Percentiles rank a stretch among this genome's conserved stretches.
phyloP scores from a whole-genome alignment of 2,329 filamentous ascomycete species.

The Colletotrichum lupini region DNA sequence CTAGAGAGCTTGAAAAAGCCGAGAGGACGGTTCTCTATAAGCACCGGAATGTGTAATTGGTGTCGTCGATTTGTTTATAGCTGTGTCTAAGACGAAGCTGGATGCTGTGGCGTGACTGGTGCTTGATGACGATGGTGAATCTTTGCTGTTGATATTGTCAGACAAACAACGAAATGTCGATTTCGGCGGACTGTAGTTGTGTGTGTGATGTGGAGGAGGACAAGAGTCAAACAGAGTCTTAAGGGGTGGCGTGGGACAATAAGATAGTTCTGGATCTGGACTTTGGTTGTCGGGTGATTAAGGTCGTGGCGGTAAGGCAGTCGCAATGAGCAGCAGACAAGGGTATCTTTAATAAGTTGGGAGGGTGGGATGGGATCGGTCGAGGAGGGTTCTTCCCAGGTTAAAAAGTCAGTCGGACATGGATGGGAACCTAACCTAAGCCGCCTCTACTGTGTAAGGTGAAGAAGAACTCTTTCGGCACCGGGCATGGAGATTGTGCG shows the following conservation, averaged over 20 bases:
- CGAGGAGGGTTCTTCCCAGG: constrained; percentile 1
- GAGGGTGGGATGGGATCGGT: constrained; percentile 14
- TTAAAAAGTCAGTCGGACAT: neutral
- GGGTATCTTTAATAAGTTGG: constrained; percentile 30
- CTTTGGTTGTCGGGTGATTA: constrained; percentile 31
- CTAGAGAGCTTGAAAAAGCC: neutral
- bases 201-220: neutral
- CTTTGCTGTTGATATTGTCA: neutral
- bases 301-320: constrained; percentile 1
- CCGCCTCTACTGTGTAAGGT: no score
- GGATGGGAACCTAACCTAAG: neutral
- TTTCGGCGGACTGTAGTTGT: constrained; percentile 10
- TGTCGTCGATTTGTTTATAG: neutral
- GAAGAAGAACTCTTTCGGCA: neutral
- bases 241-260: constrained; percentile 25
- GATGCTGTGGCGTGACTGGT: constrained; percentile 3
- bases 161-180: neutral
- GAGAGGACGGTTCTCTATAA: neutral
- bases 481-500: constrained; percentile 2
- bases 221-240: neutral
- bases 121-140: neutral
- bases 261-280: constrained; percentile 13
- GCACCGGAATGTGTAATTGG: neutral
- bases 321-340: neutral
- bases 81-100: neutral